A percentile compares a stretch with the other conserved stretches of the same genome.
Conservation (phyloP, 2,329 filamentous ascomycete genomes). For the Bisporella sp. region DNA sequence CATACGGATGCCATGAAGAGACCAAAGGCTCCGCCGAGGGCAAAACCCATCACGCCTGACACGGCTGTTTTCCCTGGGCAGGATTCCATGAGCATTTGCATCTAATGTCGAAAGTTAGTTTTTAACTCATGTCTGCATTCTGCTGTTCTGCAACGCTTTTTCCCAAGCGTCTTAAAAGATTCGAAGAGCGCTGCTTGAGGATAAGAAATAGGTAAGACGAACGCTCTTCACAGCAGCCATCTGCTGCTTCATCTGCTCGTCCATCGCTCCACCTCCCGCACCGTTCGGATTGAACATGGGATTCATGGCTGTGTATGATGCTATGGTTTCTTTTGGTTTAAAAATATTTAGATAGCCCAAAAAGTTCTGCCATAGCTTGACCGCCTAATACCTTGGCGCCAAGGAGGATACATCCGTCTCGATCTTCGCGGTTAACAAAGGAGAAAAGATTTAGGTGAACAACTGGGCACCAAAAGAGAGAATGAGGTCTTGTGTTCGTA, state of each 20-base stretch:
- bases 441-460: too few species aligned
- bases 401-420: too few species aligned
- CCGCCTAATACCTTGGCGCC: too few species aligned
- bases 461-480: too few species aligned
- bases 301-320: not conserved
- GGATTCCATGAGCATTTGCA: constrained; percentile 65
- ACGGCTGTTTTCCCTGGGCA: constrained; percentile 85
- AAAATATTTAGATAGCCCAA: too few species aligned
- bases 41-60: constrained; percentile 89
- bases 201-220: too few species aligned
- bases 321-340: too few species aligned
- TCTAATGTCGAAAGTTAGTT: constrained; percentile 11
- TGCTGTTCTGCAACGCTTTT: not conserved
- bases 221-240: not conserved
- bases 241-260: not conserved
- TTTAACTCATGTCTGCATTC: not conserved
- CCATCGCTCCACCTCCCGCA: not conserved
- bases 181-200: too few species aligned
- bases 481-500: too few species aligned
- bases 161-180: not conserved
- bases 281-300: not conserved
- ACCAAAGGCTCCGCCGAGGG: constrained; percentile 86
- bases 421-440: too few species aligned
- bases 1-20: constrained; percentile 95
- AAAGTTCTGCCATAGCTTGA: too few species aligned